phyloP scores from a whole-genome alignment of 805 yeast genomes.

The Pichia scutulata region DNA sequence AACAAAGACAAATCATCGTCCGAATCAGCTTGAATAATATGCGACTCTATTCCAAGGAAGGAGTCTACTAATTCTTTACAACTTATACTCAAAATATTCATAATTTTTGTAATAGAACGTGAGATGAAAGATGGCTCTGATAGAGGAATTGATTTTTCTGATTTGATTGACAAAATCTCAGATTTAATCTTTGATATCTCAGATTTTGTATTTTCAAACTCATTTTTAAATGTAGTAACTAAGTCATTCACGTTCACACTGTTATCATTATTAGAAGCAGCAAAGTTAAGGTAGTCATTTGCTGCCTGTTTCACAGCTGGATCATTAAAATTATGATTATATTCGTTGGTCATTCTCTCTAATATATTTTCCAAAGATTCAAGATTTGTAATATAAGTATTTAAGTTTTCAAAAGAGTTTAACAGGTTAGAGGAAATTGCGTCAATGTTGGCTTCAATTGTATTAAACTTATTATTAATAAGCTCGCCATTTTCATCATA shows the following conservation, averaged over 20 bases:
- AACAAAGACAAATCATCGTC: not conserved
- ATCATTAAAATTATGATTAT: constrained; percentile 81
- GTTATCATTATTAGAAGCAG: constrained; percentile 20
- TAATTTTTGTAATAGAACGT: not conserved
- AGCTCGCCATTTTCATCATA: constrained; percentile 1
- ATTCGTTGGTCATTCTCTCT: constrained; percentile 42
- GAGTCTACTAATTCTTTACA: constrained; percentile 13
- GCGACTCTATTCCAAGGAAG: constrained; percentile 17
- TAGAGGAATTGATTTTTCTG: not conserved
- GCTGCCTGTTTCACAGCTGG: constrained; percentile 75
- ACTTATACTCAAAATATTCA: not conserved
- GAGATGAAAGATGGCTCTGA: not conserved
- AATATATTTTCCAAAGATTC: constrained; percentile 40
- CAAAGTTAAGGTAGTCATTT: constrained; percentile 41
- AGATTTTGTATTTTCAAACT: not conserved
- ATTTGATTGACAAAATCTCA: not conserved
- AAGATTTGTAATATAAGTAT: not conserved
- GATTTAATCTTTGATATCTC: not conserved
- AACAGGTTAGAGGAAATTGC: constrained; percentile 11
- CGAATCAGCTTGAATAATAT: not conserved
- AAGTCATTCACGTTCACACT: not conserved
- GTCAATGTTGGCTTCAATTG: constrained; percentile 8
- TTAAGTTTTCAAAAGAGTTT: not conserved
- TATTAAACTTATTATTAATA: not conserved
- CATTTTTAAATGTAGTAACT: not conserved